phyloP scores from a whole-genome alignment of 305 asterid species.

The Fraxinus xanthoxyloides region DNA sequence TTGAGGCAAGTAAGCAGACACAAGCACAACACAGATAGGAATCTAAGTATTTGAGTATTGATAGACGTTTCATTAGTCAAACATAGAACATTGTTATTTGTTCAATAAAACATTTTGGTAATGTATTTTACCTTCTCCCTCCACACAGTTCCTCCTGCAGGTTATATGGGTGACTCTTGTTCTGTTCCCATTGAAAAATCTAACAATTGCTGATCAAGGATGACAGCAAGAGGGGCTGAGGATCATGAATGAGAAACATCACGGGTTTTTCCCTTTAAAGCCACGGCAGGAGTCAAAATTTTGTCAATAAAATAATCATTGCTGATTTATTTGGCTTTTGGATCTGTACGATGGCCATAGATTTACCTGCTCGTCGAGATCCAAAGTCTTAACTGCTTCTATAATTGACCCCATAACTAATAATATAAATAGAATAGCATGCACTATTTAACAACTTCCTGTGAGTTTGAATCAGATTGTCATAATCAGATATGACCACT shows the following conservation, averaged over 20 bases:
- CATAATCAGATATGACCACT: neutral
- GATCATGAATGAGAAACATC: neutral
- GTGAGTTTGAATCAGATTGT: neutral
- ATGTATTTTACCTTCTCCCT: neutral
- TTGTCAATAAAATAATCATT: neutral
- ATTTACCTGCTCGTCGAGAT: neutral
- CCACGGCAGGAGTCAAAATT: neutral
- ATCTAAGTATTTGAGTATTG: neutral
- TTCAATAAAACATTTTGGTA: neutral
- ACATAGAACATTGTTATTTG: neutral
- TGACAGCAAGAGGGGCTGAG: neutral
- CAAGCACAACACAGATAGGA: neutral
- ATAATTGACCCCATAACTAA: neutral
- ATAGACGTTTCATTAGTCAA: neutral
- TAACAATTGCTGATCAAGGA: neutral
- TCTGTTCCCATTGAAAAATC: neutral
- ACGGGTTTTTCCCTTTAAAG: neutral
- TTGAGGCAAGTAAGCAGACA: neutral
- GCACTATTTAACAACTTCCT: neutral
- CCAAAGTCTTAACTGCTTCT: neutral
- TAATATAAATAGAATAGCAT: neutral
- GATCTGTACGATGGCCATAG: neutral
- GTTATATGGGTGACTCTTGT: neutral
- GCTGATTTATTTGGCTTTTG: neutral
- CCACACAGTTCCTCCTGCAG: neutral